These are phyloP conservation scores for Psilocybe azurescens DNA, from an alignment of 768 basidiomycete species.

Conservation along the genomic window DNA sequence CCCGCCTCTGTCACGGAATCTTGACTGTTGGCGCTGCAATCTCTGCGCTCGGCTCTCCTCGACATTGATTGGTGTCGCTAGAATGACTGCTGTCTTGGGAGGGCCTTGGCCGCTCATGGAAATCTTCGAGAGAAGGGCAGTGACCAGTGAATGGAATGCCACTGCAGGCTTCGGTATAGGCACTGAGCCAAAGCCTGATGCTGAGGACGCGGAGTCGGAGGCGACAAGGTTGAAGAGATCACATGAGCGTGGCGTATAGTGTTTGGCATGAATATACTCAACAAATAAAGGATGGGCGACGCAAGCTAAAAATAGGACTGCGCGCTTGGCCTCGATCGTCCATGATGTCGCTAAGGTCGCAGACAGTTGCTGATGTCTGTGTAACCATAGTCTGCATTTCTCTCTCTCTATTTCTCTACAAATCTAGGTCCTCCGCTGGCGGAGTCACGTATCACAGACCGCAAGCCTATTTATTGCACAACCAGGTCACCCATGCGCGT, in stretches of 20 bases:
- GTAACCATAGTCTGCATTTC: conserved; percentile 18
- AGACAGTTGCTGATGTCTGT: conserved; percentile 13
- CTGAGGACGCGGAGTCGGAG: no score
- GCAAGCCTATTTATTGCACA: conserved; percentile 51
- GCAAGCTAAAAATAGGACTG: conserved; percentile 1
- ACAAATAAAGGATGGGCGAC: conserved; percentile 6
- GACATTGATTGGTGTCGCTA: conserved; percentile 39
- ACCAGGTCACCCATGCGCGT: conserved; percentile 58
- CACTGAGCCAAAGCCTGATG: not conserved
- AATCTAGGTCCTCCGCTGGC: conserved; percentile 7
- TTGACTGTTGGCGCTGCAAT: conserved; percentile 63
- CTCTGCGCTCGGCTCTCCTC: conserved; percentile 68
- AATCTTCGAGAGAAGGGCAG: not conserved
- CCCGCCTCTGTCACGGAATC: conserved; percentile 75
- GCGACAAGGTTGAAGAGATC: not conserved
- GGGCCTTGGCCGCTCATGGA: conserved; percentile 20
- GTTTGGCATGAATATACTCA: conserved; percentile 6
- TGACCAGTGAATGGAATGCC: not conserved
- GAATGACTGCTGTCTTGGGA: conserved; percentile 24
- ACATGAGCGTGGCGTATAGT: not conserved
- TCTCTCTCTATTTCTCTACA: conserved; percentile 19
- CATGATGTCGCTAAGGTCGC: conserved; percentile 9
- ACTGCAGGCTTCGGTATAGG: not conserved
- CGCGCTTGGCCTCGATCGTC: conserved; percentile 13
- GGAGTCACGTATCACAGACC: conserved; percentile 1